Evolutionary conservation across 805 yeast genomes (phyloP).

Genomic region (Clavispora santaluciae): DNA sequence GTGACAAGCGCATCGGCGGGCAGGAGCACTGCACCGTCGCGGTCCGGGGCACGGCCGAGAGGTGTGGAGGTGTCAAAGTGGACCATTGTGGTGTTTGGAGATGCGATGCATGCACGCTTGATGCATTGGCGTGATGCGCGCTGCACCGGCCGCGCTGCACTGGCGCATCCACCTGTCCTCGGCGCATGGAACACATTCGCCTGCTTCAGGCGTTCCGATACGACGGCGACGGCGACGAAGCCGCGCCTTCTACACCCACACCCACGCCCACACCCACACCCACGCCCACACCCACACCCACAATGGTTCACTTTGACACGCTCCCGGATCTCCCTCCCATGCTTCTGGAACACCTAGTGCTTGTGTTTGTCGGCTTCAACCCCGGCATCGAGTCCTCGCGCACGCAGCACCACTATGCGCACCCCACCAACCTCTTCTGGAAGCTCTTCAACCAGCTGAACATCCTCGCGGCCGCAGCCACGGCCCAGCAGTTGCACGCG

Average conservation of each 20-base stretch:
- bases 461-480: slow-evolving; percentile 23
- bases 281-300: too few species aligned
- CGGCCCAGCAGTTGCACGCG: not conserved
- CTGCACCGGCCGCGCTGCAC: too few species aligned
- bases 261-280: too few species aligned
- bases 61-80: slow-evolving; percentile 18
- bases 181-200: not conserved
- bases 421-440: slow-evolving; percentile 66
- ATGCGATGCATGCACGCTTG: not conserved
- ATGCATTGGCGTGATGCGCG: not conserved
- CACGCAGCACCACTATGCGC: slow-evolving; percentile 69
- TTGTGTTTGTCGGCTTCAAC: slow-evolving; percentile 67
- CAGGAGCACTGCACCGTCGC: not conserved
- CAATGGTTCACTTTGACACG: too few species aligned
- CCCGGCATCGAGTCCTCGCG: slow-evolving; percentile 63
- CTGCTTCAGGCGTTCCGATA: slow-evolving; percentile 11
- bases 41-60: slow-evolving; percentile 1
- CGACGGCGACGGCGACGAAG: slow-evolving; percentile 3
- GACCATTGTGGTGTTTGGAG: not conserved
- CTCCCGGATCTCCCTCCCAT: slow-evolving; percentile 29
- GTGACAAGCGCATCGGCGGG: not conserved
- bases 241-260: slow-evolving; percentile 1
- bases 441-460: slow-evolving; percentile 51
- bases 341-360: slow-evolving; percentile 17
- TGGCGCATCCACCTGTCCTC: too few species aligned